Conservation (phyloP, 106 monocot genomes). For the Acorus calamus region DNA sequence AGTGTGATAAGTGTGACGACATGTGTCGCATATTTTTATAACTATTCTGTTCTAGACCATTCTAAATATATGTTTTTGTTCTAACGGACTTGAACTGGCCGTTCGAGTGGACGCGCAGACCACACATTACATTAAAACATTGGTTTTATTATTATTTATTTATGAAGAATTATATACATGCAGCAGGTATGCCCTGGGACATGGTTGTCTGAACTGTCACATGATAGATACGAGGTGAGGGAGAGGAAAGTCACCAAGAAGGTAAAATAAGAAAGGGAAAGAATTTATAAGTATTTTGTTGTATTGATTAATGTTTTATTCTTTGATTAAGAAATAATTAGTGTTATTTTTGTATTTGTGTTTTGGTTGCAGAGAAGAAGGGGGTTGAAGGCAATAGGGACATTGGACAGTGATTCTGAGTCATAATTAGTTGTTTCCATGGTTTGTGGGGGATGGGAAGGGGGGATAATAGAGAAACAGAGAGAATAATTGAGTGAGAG, state of each 20-base stretch:
- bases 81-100: no score
- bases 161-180: background rate
- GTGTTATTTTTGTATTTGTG: background rate
- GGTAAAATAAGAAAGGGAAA: slow-evolving; percentile 12
- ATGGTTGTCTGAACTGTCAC: slow-evolving; percentile 63
- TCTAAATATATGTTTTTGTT: no score
- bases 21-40: no score
- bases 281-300: background rate
- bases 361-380: slow-evolving; percentile 35
- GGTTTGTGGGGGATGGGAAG: no score
- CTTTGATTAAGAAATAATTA: background rate
- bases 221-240: slow-evolving; percentile 73
- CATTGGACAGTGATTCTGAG: slow-evolving; percentile 58
- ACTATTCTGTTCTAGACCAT: no score
- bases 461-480: no score
- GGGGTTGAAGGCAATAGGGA: slow-evolving; percentile 80
- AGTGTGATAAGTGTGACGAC: no score
- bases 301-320: no score
- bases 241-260: slow-evolving; percentile 76
- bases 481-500: no score
- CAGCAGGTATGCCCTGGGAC: slow-evolving; percentile 72
- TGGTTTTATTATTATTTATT: background rate
- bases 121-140: no score
- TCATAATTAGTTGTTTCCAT: background rate
- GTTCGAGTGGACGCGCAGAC: no score